Percentiles rank a stretch among this genome's conserved stretches.
These are phyloP conservation scores for Digitaria exilis DNA, from an alignment of 202 grass and related monocot species.

Conservation along the genomic window DNA sequence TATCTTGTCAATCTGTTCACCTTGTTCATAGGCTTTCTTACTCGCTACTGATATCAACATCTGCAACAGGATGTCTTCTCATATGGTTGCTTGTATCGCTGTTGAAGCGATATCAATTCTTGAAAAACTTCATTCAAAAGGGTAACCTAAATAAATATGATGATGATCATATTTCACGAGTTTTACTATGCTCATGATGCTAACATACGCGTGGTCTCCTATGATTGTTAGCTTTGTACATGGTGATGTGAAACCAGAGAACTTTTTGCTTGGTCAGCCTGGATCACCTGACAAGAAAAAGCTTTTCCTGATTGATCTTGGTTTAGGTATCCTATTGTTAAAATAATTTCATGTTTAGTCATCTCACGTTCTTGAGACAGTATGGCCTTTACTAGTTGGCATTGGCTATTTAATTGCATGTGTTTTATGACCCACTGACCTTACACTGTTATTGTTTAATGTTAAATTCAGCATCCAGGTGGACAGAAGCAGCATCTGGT, in stretches of 20 bases:
- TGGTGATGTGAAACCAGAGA: slow-evolving; percentile 92
- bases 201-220: background rate
- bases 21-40: slow-evolving; percentile 19
- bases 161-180: background rate
- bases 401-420: background rate
- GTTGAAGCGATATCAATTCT: slow-evolving; percentile 94
- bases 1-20: slow-evolving; percentile 35
- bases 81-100: slow-evolving; percentile 91
- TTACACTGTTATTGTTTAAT: slow-evolving; percentile 18
- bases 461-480: slow-evolving; percentile 73
- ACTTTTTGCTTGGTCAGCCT: slow-evolving; percentile 93
- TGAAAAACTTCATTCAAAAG: slow-evolving; percentile 91
- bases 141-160: slow-evolving; percentile 51
- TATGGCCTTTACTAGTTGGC: background rate
- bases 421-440: slow-evolving; percentile 2
- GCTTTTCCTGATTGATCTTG: slow-evolving; percentile 93
- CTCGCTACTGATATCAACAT: slow-evolving; percentile 18
- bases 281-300: slow-evolving; percentile 85
- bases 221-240: slow-evolving; percentile 70
- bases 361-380: background rate
- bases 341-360: background rate
- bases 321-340: slow-evolving; percentile 63
- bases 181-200: background rate
- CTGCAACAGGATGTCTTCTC: slow-evolving; percentile 76
- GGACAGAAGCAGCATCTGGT: slow-evolving; percentile 74